These are phyloP conservation scores for Leersia perrieri DNA, from an alignment of 176 grass and related monocot species.

Conservation along the genomic window DNA sequence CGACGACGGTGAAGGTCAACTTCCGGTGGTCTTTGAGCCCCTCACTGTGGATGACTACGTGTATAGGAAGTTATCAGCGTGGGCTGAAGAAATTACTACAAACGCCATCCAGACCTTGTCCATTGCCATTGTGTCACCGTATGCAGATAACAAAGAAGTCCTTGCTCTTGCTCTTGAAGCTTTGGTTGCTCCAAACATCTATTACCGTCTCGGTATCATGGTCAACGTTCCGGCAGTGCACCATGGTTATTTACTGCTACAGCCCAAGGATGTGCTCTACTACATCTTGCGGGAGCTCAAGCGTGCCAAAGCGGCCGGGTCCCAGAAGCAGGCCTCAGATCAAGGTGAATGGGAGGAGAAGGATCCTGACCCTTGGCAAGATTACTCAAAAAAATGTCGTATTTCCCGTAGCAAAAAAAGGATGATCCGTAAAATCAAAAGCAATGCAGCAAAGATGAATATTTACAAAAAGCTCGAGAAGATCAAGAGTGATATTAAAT, in stretches of 20 bases:
- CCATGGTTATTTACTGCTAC: not conserved
- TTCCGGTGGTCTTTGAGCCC: too few relatives aligned
- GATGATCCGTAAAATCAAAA: fast-evolving
- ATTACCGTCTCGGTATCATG: not conserved
- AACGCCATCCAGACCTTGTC: not conserved
- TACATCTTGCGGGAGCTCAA: constrained; percentile 12
- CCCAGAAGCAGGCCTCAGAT: not conserved
- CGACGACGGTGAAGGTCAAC: too few relatives aligned
- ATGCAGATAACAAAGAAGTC: not conserved
- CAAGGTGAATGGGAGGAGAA: not conserved
- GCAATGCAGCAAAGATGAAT: not conserved
- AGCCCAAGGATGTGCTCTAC: constrained; percentile 6
- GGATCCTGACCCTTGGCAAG: not conserved
- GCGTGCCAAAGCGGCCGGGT: too few relatives aligned
- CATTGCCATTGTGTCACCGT: not conserved
- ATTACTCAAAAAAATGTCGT: too few relatives aligned
- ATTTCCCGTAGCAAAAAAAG: not conserved
- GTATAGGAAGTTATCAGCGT: not conserved
- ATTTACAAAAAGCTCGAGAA: not conserved
- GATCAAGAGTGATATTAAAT: not conserved
- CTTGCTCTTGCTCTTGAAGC: not conserved
- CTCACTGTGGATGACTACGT: not conserved
- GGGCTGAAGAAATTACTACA: not conserved
- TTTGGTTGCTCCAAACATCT: not conserved
- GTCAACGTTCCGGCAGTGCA: not conserved